Base-by-base conservation (phyloP, 2,329 filamentous ascomycete genomes). In the Curvularia lunata region DNA sequence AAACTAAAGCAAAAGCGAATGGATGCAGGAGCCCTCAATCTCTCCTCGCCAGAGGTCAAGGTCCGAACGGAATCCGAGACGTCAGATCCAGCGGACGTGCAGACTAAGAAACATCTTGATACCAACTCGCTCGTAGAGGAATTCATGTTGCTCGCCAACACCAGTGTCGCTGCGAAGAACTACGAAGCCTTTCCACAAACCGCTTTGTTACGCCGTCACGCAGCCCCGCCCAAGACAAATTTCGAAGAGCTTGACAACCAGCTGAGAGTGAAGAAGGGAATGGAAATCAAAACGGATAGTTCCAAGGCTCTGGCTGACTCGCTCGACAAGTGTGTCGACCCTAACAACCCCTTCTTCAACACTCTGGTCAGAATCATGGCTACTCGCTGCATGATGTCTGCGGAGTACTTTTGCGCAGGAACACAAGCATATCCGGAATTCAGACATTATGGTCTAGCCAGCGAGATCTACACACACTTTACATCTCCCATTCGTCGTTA, bases 61-160 rank as follows among this genome's bases (percentile, higher is more conserved):
- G 91, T 99, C 28, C 91, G 97, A 77, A 91, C 91, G 71, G 94
- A 97, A 75, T 96, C 91, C 8, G 95, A 99, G 78, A 96, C 94
- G 0, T 96, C 93, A 1, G 95, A 98, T 73, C 94, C 95, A 0
- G 89, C 97, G 53, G 95, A 98, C 70, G 91, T 99, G 67, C 92
- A 98, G 82, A 96, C 93, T 5, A 99, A 99, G 80, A 85, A 93
- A 69, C 87, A 93, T 50, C 87, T 99, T 37, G 93, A 95, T 72
- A 99, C 95, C 52, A 99, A 98, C 81, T 97, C 94, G 21, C 86
- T 99, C 5, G 96, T 99, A 27, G 95, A 99, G 75, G 95, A 99
- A 75, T 98, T 99, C 83, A 99, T 99, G 95, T 83, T 99, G 73
- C 90, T 98, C 75, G 96, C 95, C 82, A 99, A 99, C 80, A 92